These are phyloP conservation scores for Macadamia tetraphylla DNA, from an alignment of 164 flowering plant species.

Conservation along the genomic window DNA sequence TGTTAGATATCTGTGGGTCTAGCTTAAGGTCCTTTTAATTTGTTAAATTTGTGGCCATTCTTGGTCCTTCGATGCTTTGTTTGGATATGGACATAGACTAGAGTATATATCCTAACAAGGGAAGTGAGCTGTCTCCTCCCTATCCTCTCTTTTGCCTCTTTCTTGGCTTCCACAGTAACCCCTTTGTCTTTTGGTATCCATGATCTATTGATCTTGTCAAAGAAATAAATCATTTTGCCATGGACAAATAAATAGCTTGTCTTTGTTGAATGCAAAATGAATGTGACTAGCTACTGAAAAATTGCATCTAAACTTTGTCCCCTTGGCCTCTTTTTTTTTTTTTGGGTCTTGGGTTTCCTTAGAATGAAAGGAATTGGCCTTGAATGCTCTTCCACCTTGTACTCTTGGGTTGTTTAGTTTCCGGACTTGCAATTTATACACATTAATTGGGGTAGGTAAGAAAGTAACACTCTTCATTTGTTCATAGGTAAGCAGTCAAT, in stretches of 20 bases:
- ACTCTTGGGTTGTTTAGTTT: no score
- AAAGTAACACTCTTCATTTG: no score
- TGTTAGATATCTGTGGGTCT: conserved; percentile 4
- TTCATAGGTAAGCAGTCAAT: no score
- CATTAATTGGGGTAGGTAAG: no score
- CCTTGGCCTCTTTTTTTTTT: conserved; percentile 2
- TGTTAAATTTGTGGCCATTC: conserved; percentile 12
- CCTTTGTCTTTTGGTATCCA: conserved; percentile 18
- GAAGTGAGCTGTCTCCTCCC: conserved; percentile 37
- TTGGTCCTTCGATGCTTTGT: conserved; percentile 13
- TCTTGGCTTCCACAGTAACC: conserved; percentile 13
- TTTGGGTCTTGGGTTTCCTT: not conserved
- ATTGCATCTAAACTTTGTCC: conserved; percentile 24
- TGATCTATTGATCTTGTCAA: conserved; percentile 2
- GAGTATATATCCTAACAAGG: conserved; percentile 11
- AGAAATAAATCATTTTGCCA: conserved; percentile 14
- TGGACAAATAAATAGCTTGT: conserved; percentile 48
- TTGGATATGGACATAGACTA: conserved; percentile 23
- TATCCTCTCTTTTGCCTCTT: not conserved
- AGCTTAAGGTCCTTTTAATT: not conserved
- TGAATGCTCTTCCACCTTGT: no score
- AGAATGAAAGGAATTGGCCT: no score
- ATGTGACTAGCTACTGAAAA: conserved; percentile 38
- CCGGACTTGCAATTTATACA: no score
- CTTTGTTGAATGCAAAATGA: conserved; percentile 66